Base-by-base conservation (phyloP, 495 filamentous ascomycete genomes). In the Aspergillus sclerotioniger region DNA sequence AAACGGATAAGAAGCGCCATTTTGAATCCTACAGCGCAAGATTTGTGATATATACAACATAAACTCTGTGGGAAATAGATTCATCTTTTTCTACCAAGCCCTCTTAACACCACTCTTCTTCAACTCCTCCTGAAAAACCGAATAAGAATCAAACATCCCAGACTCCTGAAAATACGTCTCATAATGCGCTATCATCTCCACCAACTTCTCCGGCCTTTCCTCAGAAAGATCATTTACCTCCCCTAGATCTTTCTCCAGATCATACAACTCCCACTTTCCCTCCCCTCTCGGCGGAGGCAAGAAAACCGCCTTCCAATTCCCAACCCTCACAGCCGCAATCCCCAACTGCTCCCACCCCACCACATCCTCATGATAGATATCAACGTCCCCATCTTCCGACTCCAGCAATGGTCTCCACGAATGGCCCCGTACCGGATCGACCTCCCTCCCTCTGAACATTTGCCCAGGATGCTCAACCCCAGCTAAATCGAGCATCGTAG, bases 221-320 rank as follows among this genome's bases (percentile, higher is more conserved):
- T 37, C 33, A 1, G 33, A 3, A 37, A 37, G 33, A 15, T 37
- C 13, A 15, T 37, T 8, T 8, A 37, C 33, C 9, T 37, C 33
- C 8, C 33, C 33, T 15, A 37, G 9, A 37, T 37, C 33, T 4
- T 15, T 37, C 9, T 3, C 8, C 3, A 37, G 33, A 8, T 37
- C 7, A 15, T 37, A 37, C 7, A 37, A 15, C 13, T 37, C 33
- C 33, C 33, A 37, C 33, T 37, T 51, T 51, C 56, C 51, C 51
- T 15, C 39, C 48, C 47, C 53, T 44, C 39, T 53, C 17, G 29
- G 51, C 32, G 29, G 29, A 4, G 33, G 21, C 37, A 45, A 44
- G 35, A 12, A 15, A 33, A 50, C 31, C 13, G 33, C 33, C 33
- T 37, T 37, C 19, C 41, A 55, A 55, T 17, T 29, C 17, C 41